Percentiles rank a stretch among this genome's conserved stretches.
phyloP scores from a whole-genome alignment of 345 rosid species.

The Orychophragmus violaceus region DNA sequence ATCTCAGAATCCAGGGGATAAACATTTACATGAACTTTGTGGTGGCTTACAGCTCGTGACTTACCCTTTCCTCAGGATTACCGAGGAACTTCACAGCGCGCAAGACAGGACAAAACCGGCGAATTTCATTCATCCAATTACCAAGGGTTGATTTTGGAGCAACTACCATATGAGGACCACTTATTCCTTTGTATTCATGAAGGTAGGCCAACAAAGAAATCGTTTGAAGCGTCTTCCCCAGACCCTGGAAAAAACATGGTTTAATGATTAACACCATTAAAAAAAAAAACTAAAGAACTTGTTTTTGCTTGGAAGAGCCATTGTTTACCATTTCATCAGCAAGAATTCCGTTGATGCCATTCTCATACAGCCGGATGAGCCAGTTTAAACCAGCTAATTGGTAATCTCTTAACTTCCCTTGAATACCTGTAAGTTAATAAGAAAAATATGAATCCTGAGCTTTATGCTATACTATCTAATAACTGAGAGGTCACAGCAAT shows the following conservation, averaged over 20 bases:
- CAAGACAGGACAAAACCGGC: slow-evolving; percentile 84
- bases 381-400: slow-evolving; percentile 96
- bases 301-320: not conserved
- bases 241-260: slow-evolving; percentile 50
- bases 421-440: slow-evolving; percentile 55
- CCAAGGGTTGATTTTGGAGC: slow-evolving; percentile 99
- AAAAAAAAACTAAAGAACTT: not conserved
- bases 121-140: slow-evolving; percentile 99
- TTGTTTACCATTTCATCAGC: slow-evolving; percentile 88
- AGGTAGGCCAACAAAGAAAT: slow-evolving; percentile 90
- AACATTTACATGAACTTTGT: not conserved
- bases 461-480: not conserved
- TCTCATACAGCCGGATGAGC: slow-evolving; percentile 93
- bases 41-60: slow-evolving; percentile 12
- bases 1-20: not conserved
- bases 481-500: not conserved
- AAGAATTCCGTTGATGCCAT: slow-evolving; percentile 94
- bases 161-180: slow-evolving; percentile 99
- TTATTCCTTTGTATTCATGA: slow-evolving; percentile 91
- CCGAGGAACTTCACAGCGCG: slow-evolving; percentile 97
- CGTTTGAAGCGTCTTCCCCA: slow-evolving; percentile 97
- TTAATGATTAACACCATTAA: not conserved
- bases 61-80: slow-evolving; percentile 96
- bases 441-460: not conserved
- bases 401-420: slow-evolving; percentile 97